Evolutionary conservation across 2,329 filamentous ascomycete genomes (phyloP).

Genomic region (Fusarium pseudocircinatum): DNA sequence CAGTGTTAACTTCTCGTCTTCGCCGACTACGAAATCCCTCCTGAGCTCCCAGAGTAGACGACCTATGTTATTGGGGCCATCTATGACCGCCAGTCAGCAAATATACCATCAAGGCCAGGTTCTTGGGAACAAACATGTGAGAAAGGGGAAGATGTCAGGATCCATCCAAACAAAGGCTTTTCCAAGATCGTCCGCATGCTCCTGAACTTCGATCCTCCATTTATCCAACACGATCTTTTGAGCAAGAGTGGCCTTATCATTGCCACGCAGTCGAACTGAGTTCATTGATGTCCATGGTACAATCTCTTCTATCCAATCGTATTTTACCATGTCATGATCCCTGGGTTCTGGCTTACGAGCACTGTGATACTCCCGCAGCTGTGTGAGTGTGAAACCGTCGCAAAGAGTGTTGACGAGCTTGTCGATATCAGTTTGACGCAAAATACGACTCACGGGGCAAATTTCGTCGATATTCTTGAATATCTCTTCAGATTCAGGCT

Average conservation of each 20-base stretch:
- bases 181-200: conserved; percentile 56
- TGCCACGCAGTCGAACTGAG: conserved; percentile 25
- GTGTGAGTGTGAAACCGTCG: conserved; percentile 57
- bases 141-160: conserved; percentile 54
- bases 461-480: conserved; percentile 60
- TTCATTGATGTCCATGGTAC: conserved; percentile 51
- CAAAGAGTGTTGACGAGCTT: conserved; percentile 51
- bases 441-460: conserved; percentile 53
- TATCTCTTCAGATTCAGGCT: conserved; percentile 49
- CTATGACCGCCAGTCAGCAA: conserved; percentile 15
- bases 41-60: conserved; percentile 43
- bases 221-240: conserved; percentile 57
- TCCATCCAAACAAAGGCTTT: conserved; percentile 52
- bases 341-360: background rate
- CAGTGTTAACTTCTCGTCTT: conserved; percentile 45
- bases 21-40: conserved; percentile 45
- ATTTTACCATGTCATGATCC: conserved; percentile 24
- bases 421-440: conserved; percentile 55
- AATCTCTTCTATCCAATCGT: conserved; percentile 55
- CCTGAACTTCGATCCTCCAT: conserved; percentile 61
- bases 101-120: background rate
- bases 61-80: conserved; percentile 18
- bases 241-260: conserved; percentile 53
- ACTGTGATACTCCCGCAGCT: conserved; percentile 57
- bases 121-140: conserved; percentile 55